Evolutionary conservation across 345 rosid genomes (phyloP), one percentile per base, ranked within the genome.

Genomic region (Hibiscus mutabilis): DNA sequence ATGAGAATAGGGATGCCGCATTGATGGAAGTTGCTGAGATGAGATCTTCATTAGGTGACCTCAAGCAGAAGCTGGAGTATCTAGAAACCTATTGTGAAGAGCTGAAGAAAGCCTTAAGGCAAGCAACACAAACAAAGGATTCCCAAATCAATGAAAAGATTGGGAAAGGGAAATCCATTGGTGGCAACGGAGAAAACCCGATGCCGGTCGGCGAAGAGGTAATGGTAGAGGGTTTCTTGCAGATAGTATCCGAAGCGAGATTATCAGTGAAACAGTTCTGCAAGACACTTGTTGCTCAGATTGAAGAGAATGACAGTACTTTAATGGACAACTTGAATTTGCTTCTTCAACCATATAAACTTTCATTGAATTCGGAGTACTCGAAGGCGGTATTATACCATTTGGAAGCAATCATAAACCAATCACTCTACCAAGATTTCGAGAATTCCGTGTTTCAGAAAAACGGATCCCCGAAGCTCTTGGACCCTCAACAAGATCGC

Each of bases 201-300:
- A 85, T 90, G 88, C 96, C 97, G 2, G 98, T 94, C 15, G 89
- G 82, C 44, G 93, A 66, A 68, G 99, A 95, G 27, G 96, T 83
- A 55, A 90, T 90, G 97, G 89, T 87, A 40, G 99, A 92, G 75
- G 93, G 92, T 2, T 95, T 95, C 83, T 80, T 95, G 76, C 97
- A 95, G 84, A 83, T 91, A 25, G 99, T 90, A 69, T 89, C 97
- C 0, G 99, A 95, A 84, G 86, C 99, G 66, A 89, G 96, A 84
- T 79, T 90, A 61, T 95, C 99, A 1, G 85, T 95, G 69, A 95
- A 90, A 44, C 97, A 92, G n/a, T 92, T 95, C 82, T 90, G 93
- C 85, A 92, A 90, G 77, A 84, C 88, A 31, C 83, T 95, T 24
- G 73, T 87, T 10, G 73, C 79, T 13, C 96, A 94, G 75, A 85